Evolutionary conservation across 2,329 filamentous ascomycete species (phyloP).

Genomic region (Cladosporium velox): DNA sequence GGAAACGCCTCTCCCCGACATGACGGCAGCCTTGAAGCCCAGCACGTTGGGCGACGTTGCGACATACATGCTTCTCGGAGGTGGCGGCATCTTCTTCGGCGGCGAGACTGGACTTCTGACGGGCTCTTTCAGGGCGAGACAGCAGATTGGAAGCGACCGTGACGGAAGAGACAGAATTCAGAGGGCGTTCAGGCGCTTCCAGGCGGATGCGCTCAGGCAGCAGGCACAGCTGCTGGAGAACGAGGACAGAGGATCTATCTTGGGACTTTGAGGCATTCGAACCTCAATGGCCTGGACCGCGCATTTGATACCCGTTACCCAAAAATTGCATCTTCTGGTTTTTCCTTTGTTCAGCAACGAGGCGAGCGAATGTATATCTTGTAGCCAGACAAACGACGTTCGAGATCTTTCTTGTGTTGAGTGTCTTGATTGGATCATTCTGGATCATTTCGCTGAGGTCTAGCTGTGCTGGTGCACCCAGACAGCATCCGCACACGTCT

Average conservation of each 20-base stretch:
- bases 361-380: not conserved
- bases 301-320: not conserved
- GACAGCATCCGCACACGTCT: not conserved
- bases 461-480: not conserved
- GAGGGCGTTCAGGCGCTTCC: conserved; percentile 63
- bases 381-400: not conserved
- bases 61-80: conserved; percentile 63
- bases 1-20: conserved; percentile 62
- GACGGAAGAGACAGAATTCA: conserved; percentile 60
- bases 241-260: conserved; percentile 24
- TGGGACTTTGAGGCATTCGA: conserved; percentile 7
- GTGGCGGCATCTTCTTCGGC: conserved; percentile 64
- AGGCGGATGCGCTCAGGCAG: conserved; percentile 62
- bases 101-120: conserved; percentile 64
- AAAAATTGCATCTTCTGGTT: not conserved
- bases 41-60: conserved; percentile 61
- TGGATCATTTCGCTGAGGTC: not conserved
- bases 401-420: not conserved
- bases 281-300: not conserved
- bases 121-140: conserved; percentile 57
- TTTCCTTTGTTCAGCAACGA: not conserved
- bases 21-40: conserved; percentile 60
- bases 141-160: conserved; percentile 56
- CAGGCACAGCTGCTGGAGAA: conserved; percentile 60
- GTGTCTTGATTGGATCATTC: not conserved